These are phyloP conservation scores for Tardiomyces blankii DNA, from an alignment of 1,139 yeast species.

Conservation along the genomic window DNA sequence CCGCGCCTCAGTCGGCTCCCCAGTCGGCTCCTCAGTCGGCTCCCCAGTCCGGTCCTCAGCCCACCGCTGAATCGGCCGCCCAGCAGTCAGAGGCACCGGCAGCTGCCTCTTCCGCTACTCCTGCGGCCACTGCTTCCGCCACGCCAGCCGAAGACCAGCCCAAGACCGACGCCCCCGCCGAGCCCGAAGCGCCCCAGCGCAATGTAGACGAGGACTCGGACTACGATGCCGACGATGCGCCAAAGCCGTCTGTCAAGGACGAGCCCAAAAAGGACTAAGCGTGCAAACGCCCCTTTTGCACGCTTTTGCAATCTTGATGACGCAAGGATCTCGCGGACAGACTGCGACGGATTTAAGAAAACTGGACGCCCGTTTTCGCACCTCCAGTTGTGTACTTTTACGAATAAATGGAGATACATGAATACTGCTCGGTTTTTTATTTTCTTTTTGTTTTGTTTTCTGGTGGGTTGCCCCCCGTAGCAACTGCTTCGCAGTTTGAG, in stretches of 20 bases:
- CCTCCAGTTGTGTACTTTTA: background rate
- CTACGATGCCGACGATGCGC: slow-evolving; percentile 59
- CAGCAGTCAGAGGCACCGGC: no score
- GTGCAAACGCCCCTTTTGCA: background rate
- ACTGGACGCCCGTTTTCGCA: background rate
- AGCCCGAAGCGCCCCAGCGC: slow-evolving; percentile 56
- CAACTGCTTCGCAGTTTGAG: no score
- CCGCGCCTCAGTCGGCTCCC: no score
- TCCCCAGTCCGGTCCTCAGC: no score
- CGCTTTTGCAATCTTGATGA: background rate
- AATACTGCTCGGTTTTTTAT: background rate
- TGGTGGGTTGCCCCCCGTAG: no score
- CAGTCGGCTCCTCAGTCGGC: no score
- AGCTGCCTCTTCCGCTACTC: no score
- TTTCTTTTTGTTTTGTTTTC: no score
- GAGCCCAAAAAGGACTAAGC: background rate
- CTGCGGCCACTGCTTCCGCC: background rate
- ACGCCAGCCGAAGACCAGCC: background rate
- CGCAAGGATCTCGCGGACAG: no score
- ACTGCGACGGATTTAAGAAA: background rate
- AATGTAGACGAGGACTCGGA: slow-evolving; percentile 75
- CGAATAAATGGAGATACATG: background rate
- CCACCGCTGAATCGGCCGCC: no score
- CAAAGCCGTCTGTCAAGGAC: slow-evolving; percentile 3
- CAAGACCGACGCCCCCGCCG: background rate